Evolutionary conservation across 2,329 filamentous ascomycete genomes (phyloP), one percentile per base, ranked within the genome.

Genomic region (Bipolaris oryzae): DNA sequence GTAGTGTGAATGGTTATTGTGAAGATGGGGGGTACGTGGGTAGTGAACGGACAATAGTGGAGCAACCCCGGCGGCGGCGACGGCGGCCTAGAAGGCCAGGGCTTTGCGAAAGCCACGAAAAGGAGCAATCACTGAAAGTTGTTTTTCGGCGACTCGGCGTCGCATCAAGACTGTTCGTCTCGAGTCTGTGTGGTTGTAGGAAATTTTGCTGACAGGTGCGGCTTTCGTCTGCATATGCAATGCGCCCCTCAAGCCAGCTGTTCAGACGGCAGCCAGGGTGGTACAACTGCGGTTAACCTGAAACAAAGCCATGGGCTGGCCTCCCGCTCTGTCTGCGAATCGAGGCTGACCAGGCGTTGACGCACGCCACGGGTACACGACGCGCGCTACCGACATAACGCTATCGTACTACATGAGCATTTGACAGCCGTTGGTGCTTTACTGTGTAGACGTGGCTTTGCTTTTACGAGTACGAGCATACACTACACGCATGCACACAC

Each of bases 251-350:
- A 41, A 23, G 56, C 53, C 55, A 56, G 53, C 37, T 65, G 60
- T 55, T 55, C 57, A 38, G 5, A 49, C 15, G 50, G 21, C 37
- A 16, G 39, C 5, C 33, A 39, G 38, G 35, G 53, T 58, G 43
- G 53, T 51, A 53, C 57, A 31, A 60, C 54, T 50, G 55, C 50
- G 50, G 50, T 52, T 54, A 46, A 58, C 38, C 47, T 63, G 64
- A 67, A 67, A 67, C 64, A 60, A 31, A 52, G 60, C 51, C 60
- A 48, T 50, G 39, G 46, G 47, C 38, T 44, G 39, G 39, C 47
- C 39, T 51, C 38, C 50, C 50, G 53, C 54, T 50, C 31, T n/a
- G 44, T 18, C 42, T 39, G 25, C 23, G 50, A 37, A 53, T 57
- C 50, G 43, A 49, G 37, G 31, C 54, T 48, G 52, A 16, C 42